Evolutionary conservation across 108 stramenopile genomes (phyloP).

Genomic region (Discostella stelligeroides): DNA sequence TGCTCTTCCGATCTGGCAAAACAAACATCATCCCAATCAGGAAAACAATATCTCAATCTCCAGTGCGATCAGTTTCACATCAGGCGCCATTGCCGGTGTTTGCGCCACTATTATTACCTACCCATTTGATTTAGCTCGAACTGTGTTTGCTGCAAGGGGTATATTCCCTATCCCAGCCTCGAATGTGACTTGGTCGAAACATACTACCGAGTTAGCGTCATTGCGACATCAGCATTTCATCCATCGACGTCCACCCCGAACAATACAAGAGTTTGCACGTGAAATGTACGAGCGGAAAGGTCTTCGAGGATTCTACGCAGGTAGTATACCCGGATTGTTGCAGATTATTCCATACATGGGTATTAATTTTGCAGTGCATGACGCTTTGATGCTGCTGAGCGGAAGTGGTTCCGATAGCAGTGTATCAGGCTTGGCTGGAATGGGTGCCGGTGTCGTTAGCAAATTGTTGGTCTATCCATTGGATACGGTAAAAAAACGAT

Average conservation of each 20-base stretch:
- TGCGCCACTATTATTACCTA: conserved; percentile 88
- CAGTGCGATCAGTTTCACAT: conserved; percentile 52
- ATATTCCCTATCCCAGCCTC: conserved; percentile 44
- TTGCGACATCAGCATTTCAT: conserved; percentile 18
- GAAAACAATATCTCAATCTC: conserved; percentile 22
- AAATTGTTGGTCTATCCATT: conserved; percentile 93
- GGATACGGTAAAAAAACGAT: conserved; percentile 93
- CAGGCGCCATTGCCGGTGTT: conserved; percentile 83
- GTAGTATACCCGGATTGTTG: conserved; percentile 74
- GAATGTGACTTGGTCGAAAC: conserved; percentile 48
- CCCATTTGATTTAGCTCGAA: conserved; percentile 92
- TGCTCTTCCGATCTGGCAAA: no score
- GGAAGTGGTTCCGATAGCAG: conserved; percentile 38
- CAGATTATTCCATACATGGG: conserved; percentile 96
- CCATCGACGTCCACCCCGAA: conserved; percentile 55
- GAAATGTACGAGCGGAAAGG: conserved; percentile 66
- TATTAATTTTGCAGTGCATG: conserved; percentile 90
- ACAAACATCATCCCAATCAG: no score
- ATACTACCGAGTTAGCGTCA: conserved; percentile 20
- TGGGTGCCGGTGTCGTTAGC: conserved; percentile 80
- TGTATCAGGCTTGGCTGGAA: conserved; percentile 69
- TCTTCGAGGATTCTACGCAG: conserved; percentile 83
- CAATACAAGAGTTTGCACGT: conserved; percentile 64
- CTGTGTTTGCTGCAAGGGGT: conserved; percentile 88
- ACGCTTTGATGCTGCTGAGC: conserved; percentile 53